Evolutionary conservation across 441 rosid species (phyloP), one percentile per base, ranked within the genome.

Genomic region (Rhodomyrtus psidioides): DNA sequence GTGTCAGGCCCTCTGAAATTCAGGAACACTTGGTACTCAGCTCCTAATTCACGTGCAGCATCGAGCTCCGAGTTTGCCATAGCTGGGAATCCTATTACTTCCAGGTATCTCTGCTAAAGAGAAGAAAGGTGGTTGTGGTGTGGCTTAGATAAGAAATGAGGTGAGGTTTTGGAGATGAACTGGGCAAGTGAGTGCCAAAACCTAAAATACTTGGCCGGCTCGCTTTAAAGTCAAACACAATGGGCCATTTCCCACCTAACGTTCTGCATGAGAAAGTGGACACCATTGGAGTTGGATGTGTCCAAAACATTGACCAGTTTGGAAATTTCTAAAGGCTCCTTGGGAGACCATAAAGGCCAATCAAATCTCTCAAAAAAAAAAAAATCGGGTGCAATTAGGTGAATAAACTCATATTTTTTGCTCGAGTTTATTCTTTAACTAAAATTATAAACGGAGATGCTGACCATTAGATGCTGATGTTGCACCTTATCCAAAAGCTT

Each of bases 21-120:
- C 10, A 44, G 49, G 49, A 44, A 57, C 28, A 57, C 60, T 4
- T 57, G 14, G 1, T 26, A 26, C 60, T 57, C 60, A 57, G 0
- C 4, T 12, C 7, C 15, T 26, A 0, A 6, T 59, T 34, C 39
- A 14, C 5, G 2, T 1, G 3, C 3, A 57, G 60, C 28, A 26
- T 5, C 7, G n/a, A 15, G 16, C 60, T 26, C 13, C 15, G 15
- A 57, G 60, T 57, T 57, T 26, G 60, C 60, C 60, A 26, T 57
- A 12, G 16, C 1, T 12, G 26, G 7, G 60, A 57, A 57, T 1
- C 7, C 26, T 26, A 6, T 57, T 57, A 27, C 19, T 15, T 59
- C 39, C 10, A 8, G 70, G 14, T 27, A 17, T 26, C 60, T 26
- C 3, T 15, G 7, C 13, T 12, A 26, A 57, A 55, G 56, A 55